A percentile compares a stretch with the other conserved stretches of the same genome.
Conservation (phyloP, 768 basidiomycete genomes). For the Xanthoconium stramineum region DNA sequence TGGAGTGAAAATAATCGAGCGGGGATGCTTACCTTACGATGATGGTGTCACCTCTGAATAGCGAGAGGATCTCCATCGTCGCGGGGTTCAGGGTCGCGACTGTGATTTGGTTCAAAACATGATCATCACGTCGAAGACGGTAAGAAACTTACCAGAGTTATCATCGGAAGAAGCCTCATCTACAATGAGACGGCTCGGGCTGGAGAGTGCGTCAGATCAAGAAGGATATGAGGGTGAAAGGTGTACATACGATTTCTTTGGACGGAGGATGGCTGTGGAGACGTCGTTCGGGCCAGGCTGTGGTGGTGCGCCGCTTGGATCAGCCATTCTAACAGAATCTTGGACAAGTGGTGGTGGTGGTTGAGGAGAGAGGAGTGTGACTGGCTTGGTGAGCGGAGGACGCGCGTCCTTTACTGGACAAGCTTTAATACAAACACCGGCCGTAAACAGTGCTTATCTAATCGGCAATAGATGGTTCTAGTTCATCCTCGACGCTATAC, state of each 20-base stretch:
- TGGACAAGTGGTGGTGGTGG: conserved; percentile 8
- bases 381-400: conserved; percentile 15
- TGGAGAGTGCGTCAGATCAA: conserved; percentile 34
- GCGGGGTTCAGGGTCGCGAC: conserved; percentile 95
- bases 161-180: conserved; percentile 94
- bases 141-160: conserved; percentile 71
- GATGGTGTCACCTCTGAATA: conserved; percentile 97
- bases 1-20: not conserved
- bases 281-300: conserved; percentile 86
- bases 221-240: conserved; percentile 5
- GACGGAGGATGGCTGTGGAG: conserved; percentile 92
- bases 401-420: conserved; percentile 28
- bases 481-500: too few species aligned
- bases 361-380: conserved; percentile 9
- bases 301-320: conserved; percentile 80
- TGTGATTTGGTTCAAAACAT: conserved; percentile 25
- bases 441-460: conserved; percentile 18
- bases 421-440: conserved; percentile 5
- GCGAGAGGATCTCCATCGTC: conserved; percentile 90
- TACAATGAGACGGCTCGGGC: conserved; percentile 96
- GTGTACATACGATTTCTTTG: conserved; percentile 93
- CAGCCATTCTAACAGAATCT: conserved; percentile 47
- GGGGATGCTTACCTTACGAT: conserved; percentile 70
- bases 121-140: conserved; percentile 10
- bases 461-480: not conserved